Conservation (phyloP, 768 basidiomycete genomes). For the Kwoniella mangroviensis region DNA sequence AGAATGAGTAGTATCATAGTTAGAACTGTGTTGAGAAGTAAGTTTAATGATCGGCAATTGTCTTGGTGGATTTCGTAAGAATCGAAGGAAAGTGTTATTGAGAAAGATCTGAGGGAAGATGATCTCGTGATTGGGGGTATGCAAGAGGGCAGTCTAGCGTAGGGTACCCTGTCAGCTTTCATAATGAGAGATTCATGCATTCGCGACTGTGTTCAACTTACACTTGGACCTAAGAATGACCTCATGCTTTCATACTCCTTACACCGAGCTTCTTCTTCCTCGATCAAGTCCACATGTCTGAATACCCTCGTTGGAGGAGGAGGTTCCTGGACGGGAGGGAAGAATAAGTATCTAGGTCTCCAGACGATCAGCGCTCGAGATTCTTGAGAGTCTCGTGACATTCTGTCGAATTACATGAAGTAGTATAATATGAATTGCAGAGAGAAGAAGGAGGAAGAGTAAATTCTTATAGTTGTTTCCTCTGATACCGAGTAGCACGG, state of each 20-base stretch:
- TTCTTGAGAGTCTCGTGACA: not conserved
- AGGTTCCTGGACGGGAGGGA: constrained; percentile 25
- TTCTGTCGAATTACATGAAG: not conserved
- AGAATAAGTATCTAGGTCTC: constrained; percentile 19
- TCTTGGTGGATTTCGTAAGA: not conserved
- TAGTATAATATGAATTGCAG: not conserved
- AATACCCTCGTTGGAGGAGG: constrained; percentile 20
- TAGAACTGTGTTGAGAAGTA: not conserved
- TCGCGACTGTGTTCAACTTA: not conserved
- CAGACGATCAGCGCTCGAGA: constrained; percentile 15
- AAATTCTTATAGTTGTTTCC: not conserved
- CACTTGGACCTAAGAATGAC: not conserved
- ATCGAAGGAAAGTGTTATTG: constrained; percentile 23
- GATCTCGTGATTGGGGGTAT: constrained; percentile 16
- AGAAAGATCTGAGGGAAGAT: constrained; percentile 11
- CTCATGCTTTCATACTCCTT: not conserved
- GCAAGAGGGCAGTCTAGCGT: not conserved
- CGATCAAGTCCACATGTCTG: constrained; percentile 12
- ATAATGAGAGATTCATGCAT: too few species aligned
- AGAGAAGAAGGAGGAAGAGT: constrained; percentile 1
- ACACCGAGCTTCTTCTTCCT: not conserved
- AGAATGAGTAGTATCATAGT: not conserved
- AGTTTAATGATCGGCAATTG: not conserved
- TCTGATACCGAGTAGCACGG: too few species aligned
- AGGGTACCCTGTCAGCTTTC: too few species aligned